Percentiles rank a stretch among this genome's conserved stretches.
Evolutionary conservation across 495 filamentous ascomycete genomes (phyloP).

Genomic region (Chlorociboria aeruginascens): DNA sequence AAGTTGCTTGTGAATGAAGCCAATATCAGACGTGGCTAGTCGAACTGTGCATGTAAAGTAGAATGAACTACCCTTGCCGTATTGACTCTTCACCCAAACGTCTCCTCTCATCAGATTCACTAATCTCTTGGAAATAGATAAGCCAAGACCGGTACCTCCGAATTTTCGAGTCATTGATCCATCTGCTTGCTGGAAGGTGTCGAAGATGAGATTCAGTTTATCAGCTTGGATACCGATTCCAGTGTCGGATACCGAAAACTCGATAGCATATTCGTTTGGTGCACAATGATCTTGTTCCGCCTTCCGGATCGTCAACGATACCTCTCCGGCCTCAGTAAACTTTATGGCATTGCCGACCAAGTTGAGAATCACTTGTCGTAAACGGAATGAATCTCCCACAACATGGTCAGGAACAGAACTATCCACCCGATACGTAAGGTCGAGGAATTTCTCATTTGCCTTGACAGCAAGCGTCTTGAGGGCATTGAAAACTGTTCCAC

Average conservation of each 20-base stretch:
- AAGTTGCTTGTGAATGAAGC: constrained; percentile 70
- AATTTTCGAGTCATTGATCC: constrained; percentile 96
- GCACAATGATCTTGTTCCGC: constrained; percentile 54
- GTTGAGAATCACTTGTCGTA: constrained; percentile 88
- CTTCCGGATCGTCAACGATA: constrained; percentile 84
- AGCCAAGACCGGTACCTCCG: constrained; percentile 87
- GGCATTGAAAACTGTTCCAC: constrained; percentile 94
- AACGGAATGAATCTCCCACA: constrained; percentile 90
- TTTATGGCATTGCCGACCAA: constrained; percentile 81
- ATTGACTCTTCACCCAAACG: constrained; percentile 92
- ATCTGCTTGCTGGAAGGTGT: constrained; percentile 98
- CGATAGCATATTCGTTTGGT: constrained; percentile 76
- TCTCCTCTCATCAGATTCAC: constrained; percentile 97
- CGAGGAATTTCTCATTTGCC: constrained; percentile 94
- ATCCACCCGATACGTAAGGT: constrained; percentile 89
- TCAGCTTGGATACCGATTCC: constrained; percentile 95
- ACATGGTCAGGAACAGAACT: constrained; percentile 93
- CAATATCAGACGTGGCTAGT: constrained; percentile 71
- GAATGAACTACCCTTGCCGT: constrained; percentile 89
- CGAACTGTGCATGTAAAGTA: constrained; percentile 94
- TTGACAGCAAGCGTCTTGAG: constrained; percentile 93
- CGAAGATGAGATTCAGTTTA: constrained; percentile 96
- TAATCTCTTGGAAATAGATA: constrained; percentile 92
- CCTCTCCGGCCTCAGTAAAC: constrained; percentile 95
- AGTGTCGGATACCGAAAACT: constrained; percentile 94